A percentile compares a stretch with the other conserved stretches of the same genome.
Evolutionary conservation across 805 yeast genomes (phyloP).

Genomic region (Metschnikowia chrysomelidarum): DNA sequence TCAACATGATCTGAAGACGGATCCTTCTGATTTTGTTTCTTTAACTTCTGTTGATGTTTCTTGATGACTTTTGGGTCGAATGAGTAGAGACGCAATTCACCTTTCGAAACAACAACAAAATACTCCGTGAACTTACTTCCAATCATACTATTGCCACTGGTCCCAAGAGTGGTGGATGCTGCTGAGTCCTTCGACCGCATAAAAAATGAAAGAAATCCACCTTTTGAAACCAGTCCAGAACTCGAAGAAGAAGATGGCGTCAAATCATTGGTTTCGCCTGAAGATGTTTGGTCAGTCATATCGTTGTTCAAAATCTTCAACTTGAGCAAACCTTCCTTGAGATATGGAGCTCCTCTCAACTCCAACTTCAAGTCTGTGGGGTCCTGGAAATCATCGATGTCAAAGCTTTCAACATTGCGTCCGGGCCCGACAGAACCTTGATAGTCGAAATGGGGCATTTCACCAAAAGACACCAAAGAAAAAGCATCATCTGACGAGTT

Average conservation of each 20-base stretch:
- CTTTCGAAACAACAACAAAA: slow-evolving; percentile 68
- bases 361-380: slow-evolving; percentile 60
- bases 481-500: slow-evolving; percentile 28
- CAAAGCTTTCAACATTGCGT: slow-evolving; percentile 34
- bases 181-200: slow-evolving; percentile 15
- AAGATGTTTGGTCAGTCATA: slow-evolving; percentile 26
- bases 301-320: slow-evolving; percentile 38
- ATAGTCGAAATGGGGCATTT: slow-evolving; percentile 20
- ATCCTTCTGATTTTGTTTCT: slow-evolving; percentile 22
- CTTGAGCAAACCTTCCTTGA: slow-evolving; percentile 67
- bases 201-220: slow-evolving; percentile 18
- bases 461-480: slow-evolving; percentile 38
- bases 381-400: slow-evolving; percentile 42
- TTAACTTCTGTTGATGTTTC: slow-evolving; percentile 35
- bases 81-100: slow-evolving; percentile 58
- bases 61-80: slow-evolving; percentile 47
- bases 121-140: slow-evolving; percentile 39
- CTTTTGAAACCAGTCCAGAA: slow-evolving; percentile 6
- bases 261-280: slow-evolving; percentile 7
- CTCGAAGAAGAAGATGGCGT: slow-evolving; percentile 14
- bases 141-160: slow-evolving; percentile 15
- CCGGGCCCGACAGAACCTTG: slow-evolving; percentile 14
- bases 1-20: slow-evolving; percentile 20
- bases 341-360: slow-evolving; percentile 72
- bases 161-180: slow-evolving; percentile 11